phyloP scores from a whole-genome alignment of 129 eudicot species.

The Chrysanthemum lavandulifolium region DNA sequence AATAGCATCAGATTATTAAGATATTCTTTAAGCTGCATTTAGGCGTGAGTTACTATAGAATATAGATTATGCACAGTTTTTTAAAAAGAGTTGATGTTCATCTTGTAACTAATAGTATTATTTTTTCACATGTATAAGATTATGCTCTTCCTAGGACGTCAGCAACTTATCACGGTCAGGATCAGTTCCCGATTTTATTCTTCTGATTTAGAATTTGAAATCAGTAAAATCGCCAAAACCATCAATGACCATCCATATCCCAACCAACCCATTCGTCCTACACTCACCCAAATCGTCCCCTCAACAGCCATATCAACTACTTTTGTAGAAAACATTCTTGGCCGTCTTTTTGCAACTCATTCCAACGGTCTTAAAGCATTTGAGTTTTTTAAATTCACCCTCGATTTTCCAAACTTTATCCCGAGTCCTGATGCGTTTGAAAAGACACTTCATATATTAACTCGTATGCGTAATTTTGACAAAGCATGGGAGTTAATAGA shows the following conservation, averaged over 20 bases:
- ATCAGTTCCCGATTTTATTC: slow-evolving; percentile 32
- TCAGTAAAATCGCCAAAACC: slow-evolving; percentile 48
- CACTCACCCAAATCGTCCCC: slow-evolving; percentile 45
- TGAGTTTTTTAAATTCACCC: slow-evolving; percentile 68
- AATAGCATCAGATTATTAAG: no score
- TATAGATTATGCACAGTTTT: no score
- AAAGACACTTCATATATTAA: slow-evolving; percentile 76
- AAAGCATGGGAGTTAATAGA: slow-evolving; percentile 85
- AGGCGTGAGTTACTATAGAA: no score
- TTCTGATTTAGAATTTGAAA: slow-evolving; percentile 33
- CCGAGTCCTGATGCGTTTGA: slow-evolving; percentile 77
- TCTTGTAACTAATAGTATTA: slow-evolving; percentile 11
- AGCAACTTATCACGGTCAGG: slow-evolving; percentile 15
- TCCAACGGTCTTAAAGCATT: slow-evolving; percentile 77
- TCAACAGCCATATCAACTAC: slow-evolving; percentile 38
- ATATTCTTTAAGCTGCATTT: no score
- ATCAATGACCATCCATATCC: slow-evolving; percentile 80
- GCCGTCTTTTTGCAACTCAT: slow-evolving; percentile 68
- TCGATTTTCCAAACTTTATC: slow-evolving; percentile 32
- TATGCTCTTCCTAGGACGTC: slow-evolving; percentile 28
- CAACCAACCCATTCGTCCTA: slow-evolving; percentile 44
- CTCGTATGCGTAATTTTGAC: slow-evolving; percentile 71
- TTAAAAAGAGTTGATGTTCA: neutral
- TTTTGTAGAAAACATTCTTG: slow-evolving; percentile 73
- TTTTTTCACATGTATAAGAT: slow-evolving; percentile 1